Base-by-base conservation (phyloP, 441 rosid species). In the Kokia cookei region DNA sequence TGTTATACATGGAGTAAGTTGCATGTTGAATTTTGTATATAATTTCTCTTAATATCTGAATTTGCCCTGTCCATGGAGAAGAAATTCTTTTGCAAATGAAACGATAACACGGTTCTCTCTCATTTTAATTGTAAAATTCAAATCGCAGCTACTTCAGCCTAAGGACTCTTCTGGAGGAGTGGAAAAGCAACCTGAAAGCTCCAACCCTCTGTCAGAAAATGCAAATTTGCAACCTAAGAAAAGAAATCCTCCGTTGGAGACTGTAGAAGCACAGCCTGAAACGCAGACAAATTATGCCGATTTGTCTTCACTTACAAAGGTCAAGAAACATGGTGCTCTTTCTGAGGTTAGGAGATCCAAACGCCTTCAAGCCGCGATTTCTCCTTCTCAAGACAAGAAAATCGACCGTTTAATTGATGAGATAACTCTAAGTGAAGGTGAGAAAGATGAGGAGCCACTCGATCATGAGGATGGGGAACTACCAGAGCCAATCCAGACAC, bases 321-420 rank as follows among this genome's bases (percentile, higher is more conserved):
- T 35, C 7, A 80, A 51, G 73, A 77, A 64, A 57, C 35, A 45
- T n/a, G 12, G 54, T 10, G 63, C 68, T 59, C 27, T 19, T 7
- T 40, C 65, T 22, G 4, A 7, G 1, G 54, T 71, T 55, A 79
- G 94, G 79, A 82, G 87, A 60, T 90, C 94, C n/a, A 51, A 22
- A 57, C 86, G 88, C 62, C 79, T 90, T 47, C 82, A 65, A 68
- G 73, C 27, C 71, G 70, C 69, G 15, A 75, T 54, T 37, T 26
- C 11, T 24, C 57, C 82, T 60, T 54, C 75, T 17, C 65, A 29
- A 13, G 69, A 68, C 57, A 62, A 45, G n/a, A 77, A 74, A 13
- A 68, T 79, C 15, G 80, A 82, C 60, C 73, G 67, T 7, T 45
- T 83, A 24, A 59, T 77, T 71, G 73, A 80, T 13, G 90, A 80